Evolutionary conservation across 306 rosid species (phyloP).

Genomic region (Sophora flavescens): DNA sequence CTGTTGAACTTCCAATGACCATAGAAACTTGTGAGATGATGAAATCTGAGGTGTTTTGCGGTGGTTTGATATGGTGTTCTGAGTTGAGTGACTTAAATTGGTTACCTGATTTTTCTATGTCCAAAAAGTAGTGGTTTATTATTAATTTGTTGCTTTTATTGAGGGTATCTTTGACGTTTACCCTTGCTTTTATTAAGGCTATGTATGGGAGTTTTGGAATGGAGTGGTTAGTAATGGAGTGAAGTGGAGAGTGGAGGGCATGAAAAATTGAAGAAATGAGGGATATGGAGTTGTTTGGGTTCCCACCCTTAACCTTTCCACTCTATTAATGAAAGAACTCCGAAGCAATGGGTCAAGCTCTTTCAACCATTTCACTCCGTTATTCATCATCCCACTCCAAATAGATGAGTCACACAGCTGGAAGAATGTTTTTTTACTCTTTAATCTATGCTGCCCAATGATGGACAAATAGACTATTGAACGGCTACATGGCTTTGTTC

Average conservation of each 20-base stretch:
- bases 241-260: no score
- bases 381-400: background rate
- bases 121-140: background rate
- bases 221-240: no score
- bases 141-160: background rate
- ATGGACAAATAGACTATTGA: constrained; percentile 35
- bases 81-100: background rate
- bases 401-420: background rate
- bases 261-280: no score
- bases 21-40: background rate
- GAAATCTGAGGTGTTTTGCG: background rate
- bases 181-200: background rate
- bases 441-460: constrained; percentile 41
- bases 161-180: background rate
- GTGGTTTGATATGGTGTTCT: background rate
- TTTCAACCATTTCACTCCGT: no score
- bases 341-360: no score
- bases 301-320: no score
- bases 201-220: no score
- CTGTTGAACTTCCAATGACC: background rate
- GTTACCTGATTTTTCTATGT: background rate
- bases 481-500: constrained; percentile 40
- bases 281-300: no score
- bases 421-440: background rate
- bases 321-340: no score